A percentile compares a stretch with the other conserved stretches of the same genome.
Evolutionary conservation across 202 grass and related monocot species (phyloP).

Genomic region (Eragrostis tef): DNA sequence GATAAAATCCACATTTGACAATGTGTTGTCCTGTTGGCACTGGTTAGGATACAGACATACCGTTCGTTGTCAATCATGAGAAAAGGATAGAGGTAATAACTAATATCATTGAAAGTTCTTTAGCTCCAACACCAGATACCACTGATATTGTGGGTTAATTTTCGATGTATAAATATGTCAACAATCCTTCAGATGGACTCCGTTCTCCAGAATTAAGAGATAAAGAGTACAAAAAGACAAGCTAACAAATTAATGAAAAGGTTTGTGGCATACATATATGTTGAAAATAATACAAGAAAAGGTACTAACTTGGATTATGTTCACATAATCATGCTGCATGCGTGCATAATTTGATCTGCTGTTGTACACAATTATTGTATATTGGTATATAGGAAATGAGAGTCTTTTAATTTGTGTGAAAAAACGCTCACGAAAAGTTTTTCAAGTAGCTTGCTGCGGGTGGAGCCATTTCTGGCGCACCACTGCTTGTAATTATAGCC

Average conservation of each 20-base stretch:
- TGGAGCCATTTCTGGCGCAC: background rate
- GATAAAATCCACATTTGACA: too few relatives aligned
- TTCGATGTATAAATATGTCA: too few relatives aligned
- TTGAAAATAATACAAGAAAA: background rate
- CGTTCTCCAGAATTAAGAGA: background rate
- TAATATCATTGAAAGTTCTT: too few relatives aligned
- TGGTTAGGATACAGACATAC: too few relatives aligned
- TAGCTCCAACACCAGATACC: too few relatives aligned
- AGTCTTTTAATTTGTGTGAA: background rate
- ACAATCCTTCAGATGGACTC: background rate
- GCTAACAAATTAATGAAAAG: background rate
- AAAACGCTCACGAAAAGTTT: background rate
- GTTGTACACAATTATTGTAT: background rate
- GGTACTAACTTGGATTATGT: slow-evolving; percentile 24
- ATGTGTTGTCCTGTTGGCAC: too few relatives aligned
- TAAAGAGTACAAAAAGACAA: background rate
- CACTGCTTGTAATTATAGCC: background rate
- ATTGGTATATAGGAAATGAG: background rate
- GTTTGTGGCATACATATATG: background rate
- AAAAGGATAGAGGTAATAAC: too few relatives aligned
- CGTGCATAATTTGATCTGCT: background rate
- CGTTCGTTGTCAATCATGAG: too few relatives aligned
- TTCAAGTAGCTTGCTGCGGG: background rate
- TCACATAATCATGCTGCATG: background rate
- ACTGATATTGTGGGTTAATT: too few relatives aligned